A percentile compares a stretch with the other conserved stretches of the same genome.
phyloP scores from a whole-genome alignment of 83 land plant genomes.

The Picea mariana region DNA sequence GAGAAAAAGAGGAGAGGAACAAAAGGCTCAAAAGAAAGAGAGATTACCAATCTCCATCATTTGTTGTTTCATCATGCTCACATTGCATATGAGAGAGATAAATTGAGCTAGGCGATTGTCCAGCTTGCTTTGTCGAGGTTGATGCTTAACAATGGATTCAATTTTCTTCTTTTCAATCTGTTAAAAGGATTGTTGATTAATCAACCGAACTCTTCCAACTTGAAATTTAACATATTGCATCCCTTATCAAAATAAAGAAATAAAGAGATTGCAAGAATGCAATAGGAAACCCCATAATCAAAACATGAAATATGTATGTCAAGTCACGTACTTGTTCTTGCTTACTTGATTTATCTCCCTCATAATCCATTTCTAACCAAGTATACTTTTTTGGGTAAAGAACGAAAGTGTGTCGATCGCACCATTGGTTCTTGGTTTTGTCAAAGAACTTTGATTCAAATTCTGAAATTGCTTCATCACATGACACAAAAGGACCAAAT shows the following conservation, averaged over 20 bases:
- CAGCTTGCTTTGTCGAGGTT: slow-evolving; percentile 61
- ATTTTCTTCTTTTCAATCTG: slow-evolving; percentile 4
- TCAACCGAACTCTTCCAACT: no score
- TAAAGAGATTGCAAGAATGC: no score
- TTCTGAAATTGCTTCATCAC: slow-evolving; percentile 53
- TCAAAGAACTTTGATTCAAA: slow-evolving; percentile 72
- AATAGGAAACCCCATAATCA: no score
- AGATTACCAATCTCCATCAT: slow-evolving; percentile 95
- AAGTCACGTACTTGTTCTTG: slow-evolving; percentile 13
- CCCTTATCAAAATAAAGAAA: no score
- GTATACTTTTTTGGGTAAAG: slow-evolving; percentile 65
- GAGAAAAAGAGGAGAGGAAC: no score
- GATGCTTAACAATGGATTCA: slow-evolving; percentile 9
- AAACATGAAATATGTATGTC: no score
- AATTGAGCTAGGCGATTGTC: slow-evolving; percentile 77
- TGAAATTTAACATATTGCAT: no score
- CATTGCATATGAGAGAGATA: slow-evolving; percentile 78
- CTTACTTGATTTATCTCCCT: slow-evolving; percentile 29
- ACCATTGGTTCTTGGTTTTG: slow-evolving; percentile 85
- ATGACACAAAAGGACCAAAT: slow-evolving; percentile 46
- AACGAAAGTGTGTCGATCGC: slow-evolving; percentile 50
- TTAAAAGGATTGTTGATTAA: no score
- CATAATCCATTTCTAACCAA: slow-evolving; percentile 98
- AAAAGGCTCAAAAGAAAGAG: no score
- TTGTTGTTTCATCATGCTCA: slow-evolving; percentile 94